Conservation (phyloP, 768 basidiomycete species). For the Mycena chlorophos region DNA sequence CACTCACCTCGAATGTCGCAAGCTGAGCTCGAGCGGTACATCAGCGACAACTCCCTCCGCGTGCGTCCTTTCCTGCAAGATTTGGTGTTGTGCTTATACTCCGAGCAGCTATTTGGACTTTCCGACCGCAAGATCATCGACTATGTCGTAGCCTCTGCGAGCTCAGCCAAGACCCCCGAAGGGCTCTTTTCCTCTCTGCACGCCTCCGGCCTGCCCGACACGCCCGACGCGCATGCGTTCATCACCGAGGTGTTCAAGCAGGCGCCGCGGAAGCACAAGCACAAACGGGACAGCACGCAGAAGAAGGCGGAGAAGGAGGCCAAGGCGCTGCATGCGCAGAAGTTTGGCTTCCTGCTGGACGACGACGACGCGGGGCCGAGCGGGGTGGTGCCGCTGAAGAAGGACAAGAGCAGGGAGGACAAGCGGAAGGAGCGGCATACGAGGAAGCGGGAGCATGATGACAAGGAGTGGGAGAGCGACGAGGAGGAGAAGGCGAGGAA, state of each 20-base stretch:
- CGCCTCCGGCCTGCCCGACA: constrained; percentile 77
- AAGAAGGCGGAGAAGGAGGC: constrained; percentile 77
- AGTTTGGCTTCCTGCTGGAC: constrained; percentile 82
- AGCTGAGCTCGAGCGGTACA: constrained; percentile 70
- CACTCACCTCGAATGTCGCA: constrained; percentile 27
- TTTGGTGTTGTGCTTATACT: constrained; percentile 2
- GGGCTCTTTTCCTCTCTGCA: constrained; percentile 75
- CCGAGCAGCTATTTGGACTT: constrained; percentile 71
- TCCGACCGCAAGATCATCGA: constrained; percentile 83
- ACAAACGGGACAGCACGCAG: constrained; percentile 56
- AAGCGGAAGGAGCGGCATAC: constrained; percentile 59
- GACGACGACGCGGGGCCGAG: constrained; percentile 65
- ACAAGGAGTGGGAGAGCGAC: constrained; percentile 87
- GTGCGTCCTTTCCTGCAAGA: constrained; percentile 42
- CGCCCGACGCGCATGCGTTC: constrained; percentile 78
- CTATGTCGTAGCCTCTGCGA: constrained; percentile 89
- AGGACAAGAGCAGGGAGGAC: constrained; percentile 48
- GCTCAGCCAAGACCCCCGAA: constrained; percentile 78
- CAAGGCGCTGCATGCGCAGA: constrained; percentile 65
- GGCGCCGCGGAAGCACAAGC: constrained; percentile 76
- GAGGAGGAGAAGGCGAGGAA: constrained; percentile 79
- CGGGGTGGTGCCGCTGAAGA: constrained; percentile 42
- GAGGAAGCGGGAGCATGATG: constrained; percentile 80
- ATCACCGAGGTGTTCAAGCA: constrained; percentile 73
- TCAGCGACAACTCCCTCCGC: constrained; percentile 75